Evolutionary conservation across 2,329 filamentous ascomycete species (phyloP), one percentile per base, ranked within the genome.

Genomic region (Cytospora leucostoma): DNA sequence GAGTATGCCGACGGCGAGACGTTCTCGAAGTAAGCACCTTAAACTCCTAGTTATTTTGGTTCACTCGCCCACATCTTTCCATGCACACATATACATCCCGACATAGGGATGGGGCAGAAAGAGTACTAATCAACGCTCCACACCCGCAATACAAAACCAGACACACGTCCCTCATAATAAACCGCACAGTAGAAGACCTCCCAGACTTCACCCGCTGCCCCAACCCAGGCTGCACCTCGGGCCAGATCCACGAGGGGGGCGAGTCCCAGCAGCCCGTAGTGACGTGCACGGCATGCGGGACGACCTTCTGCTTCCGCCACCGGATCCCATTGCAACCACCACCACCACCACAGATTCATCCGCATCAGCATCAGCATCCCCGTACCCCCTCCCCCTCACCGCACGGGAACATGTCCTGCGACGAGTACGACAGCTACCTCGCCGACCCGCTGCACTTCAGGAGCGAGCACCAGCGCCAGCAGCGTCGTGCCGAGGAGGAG

Each of bases 171-270:
- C 51, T 54, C 17, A 49, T 59, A 33, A 50, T 61, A n/a, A 17
- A 59, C 5, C 27, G 44, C 38, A 71, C 71, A 0, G 68, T 79
- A 11, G 69, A 71, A 53, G 60, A 62, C 15, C 68, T 76, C 8
- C 72, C 73, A 0, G 72, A 74, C 33, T 82, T 81, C 67, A 71
- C 72, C 6, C 79, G 76, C 73, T 83, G 80, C 64, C 72, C 64
- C 3, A 47, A 78, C 10, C 68, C 75, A 1, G 66, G 63, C 2
- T 82, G 80, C 66, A 67, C 65, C 11, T 75, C 72, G 0, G 80
- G 80, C 0, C 80, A 83, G 65, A 71, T 80, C 8, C 79, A 81
- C 61, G 69, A 71, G 2, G 69, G 66, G 10, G 72, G 73, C 35
- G 61, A 68, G 1, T 52, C 59, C 3, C 67, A 68, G 3, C 67